phyloP scores from a whole-genome alignment of 352 stramenopile genomes.

The Phytopythium oedochilum region DNA sequence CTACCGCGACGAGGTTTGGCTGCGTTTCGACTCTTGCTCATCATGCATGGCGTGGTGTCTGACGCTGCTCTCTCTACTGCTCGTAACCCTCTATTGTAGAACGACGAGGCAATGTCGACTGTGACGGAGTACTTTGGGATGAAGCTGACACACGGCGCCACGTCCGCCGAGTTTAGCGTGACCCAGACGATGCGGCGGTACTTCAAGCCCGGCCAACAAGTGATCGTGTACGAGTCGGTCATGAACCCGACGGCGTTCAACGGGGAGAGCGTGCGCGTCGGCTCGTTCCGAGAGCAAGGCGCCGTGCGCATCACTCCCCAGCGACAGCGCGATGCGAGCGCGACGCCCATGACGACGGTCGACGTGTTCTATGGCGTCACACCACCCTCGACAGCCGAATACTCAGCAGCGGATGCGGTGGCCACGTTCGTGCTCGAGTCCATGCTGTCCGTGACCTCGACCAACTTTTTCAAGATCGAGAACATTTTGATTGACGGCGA shows the following conservation, averaged over 20 bases:
- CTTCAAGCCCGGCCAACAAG: neutral
- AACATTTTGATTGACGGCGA: conserved; percentile 1
- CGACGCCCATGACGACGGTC: neutral
- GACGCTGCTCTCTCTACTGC: neutral
- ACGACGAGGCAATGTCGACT: neutral
- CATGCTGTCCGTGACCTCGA: neutral
- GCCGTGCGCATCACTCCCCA: neutral
- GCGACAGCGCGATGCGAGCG: neutral
- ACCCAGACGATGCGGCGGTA: conserved; percentile 4
- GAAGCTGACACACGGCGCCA: neutral
- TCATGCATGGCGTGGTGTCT: neutral
- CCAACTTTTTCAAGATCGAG: conserved; percentile 8
- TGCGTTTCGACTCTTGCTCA: no score
- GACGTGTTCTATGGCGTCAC: conserved; percentile 2
- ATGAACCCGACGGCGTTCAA: neutral
- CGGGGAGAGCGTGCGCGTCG: neutral
- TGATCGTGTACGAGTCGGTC: conserved; percentile 3
- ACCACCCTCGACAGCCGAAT: neutral
- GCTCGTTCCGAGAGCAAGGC: neutral
- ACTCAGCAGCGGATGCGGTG: neutral
- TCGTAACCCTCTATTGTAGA: neutral
- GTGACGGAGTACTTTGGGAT: conserved; percentile 10
- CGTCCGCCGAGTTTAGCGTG: conserved; percentile 6
- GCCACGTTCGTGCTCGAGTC: conserved; percentile 4
- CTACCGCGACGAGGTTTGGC: neutral